A percentile compares a stretch with the other conserved stretches of the same genome.
Evolutionary conservation across 2,329 filamentous ascomycete species (phyloP).

Genomic region (Epichloe elymi): DNA sequence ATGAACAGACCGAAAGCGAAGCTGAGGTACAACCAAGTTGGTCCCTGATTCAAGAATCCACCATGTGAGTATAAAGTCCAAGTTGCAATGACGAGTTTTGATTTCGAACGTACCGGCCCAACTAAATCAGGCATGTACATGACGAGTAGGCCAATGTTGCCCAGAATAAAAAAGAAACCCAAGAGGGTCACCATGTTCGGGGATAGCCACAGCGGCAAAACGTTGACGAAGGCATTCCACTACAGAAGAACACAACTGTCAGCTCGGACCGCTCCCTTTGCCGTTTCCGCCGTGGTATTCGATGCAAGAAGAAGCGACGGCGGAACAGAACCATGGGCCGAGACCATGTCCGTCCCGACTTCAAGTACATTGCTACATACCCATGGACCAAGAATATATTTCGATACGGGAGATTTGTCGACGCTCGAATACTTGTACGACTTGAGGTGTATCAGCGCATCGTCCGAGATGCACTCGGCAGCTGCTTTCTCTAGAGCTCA

Average conservation of each 20-base stretch:
- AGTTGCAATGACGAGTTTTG: neutral
- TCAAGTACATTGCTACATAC: constrained; percentile 41
- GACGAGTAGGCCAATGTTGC: constrained; percentile 61
- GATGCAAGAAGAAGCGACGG: neutral
- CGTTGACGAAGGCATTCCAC: constrained; percentile 94
- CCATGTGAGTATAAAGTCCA: neutral
- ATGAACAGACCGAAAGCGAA: constrained; percentile 95
- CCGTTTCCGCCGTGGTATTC: neutral
- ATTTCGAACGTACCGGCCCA: constrained; percentile 54
- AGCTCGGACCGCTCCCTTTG: neutral
- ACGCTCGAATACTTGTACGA: constrained; percentile 96
- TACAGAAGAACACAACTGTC: constrained; percentile 24
- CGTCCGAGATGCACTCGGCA: constrained; percentile 71
- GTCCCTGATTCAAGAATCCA: constrained; percentile 41
- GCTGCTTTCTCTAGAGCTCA: constrained; percentile 32
- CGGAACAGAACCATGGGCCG: too few species aligned
- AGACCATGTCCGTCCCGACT: neutral
- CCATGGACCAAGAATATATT: constrained; percentile 90
- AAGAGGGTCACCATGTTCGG: constrained; percentile 95
- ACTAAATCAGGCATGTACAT: constrained; percentile 80
- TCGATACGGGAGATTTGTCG: constrained; percentile 87
- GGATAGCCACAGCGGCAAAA: constrained; percentile 89
- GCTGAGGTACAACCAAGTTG: constrained; percentile 88
- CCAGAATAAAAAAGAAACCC: constrained; percentile 93
- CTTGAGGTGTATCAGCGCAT: constrained; percentile 81